Evolutionary conservation across 1,284 basidiomycete species (phyloP).

Genomic region (Entoloma clypeatum): DNA sequence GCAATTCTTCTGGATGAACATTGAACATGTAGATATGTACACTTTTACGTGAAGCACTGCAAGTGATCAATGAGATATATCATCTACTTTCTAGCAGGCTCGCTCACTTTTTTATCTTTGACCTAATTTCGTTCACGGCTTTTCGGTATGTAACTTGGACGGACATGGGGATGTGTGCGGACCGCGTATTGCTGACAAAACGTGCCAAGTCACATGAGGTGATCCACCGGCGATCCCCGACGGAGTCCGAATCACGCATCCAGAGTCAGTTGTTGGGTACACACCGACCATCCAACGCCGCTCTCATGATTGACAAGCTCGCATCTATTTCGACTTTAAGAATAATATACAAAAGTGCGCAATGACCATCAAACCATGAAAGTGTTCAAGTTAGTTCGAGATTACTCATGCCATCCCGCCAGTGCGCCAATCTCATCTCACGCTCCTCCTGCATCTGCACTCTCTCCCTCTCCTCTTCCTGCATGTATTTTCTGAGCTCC

Average conservation of each 20-base stretch:
- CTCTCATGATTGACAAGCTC: no score
- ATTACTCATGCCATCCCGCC: no score
- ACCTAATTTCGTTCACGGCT: slow-evolving; percentile 11
- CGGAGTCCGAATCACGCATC: no score
- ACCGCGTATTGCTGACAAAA: neutral
- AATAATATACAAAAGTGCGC: no score
- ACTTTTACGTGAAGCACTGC: slow-evolving; percentile 7
- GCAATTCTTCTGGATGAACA: slow-evolving; percentile 12
- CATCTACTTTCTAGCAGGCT: neutral
- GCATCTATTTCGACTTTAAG: no score
- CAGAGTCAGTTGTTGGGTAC: no score
- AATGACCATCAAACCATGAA: no score
- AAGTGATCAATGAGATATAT: slow-evolving; percentile 15
- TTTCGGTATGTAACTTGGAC: slow-evolving; percentile 3
- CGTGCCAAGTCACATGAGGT: no score
- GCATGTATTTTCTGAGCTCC: slow-evolving; percentile 11
- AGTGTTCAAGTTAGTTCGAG: no score
- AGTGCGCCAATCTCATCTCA: slow-evolving; percentile 9
- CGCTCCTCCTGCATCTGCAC: slow-evolving; percentile 7
- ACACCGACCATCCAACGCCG: no score
- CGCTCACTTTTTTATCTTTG: slow-evolving; percentile 14
- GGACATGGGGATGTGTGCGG: neutral
- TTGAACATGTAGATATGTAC: slow-evolving; percentile 17
- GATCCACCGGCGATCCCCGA: no score
- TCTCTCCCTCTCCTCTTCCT: no score